Conservation (phyloP, 1,284 basidiomycete genomes). For the Gymnopus androsaceus region DNA sequence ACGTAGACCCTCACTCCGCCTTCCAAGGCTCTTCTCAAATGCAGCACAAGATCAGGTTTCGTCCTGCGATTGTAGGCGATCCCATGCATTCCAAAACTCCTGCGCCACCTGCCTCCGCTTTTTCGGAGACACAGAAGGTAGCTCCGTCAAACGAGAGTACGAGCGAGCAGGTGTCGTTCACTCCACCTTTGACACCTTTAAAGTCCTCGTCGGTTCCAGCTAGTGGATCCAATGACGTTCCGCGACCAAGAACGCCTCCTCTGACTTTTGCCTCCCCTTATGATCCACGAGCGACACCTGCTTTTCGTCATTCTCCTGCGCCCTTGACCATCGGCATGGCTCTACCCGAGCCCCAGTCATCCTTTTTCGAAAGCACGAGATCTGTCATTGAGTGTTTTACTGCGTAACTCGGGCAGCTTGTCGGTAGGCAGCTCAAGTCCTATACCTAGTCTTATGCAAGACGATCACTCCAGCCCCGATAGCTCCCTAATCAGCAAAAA, state of each 20-base stretch:
- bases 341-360: conserved; percentile 71
- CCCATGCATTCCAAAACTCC: neutral
- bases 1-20: conserved; percentile 39
- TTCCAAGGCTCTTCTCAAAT: conserved; percentile 32
- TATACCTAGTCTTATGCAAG: conserved; percentile 2
- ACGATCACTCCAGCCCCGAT: conserved; percentile 6
- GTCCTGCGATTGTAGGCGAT: conserved; percentile 17
- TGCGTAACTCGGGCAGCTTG: conserved; percentile 28
- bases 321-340: conserved; percentile 75
- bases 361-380: conserved; percentile 63
- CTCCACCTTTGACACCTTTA: conserved; percentile 42
- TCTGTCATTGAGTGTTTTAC: conserved; percentile 57
- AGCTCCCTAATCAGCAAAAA: conserved; percentile 11
- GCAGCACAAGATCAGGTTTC: conserved; percentile 40
- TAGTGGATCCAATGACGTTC: conserved; percentile 24
- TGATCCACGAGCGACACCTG: conserved; percentile 67
- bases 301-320: conserved; percentile 73
- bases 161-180: conserved; percentile 22
- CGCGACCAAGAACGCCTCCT: conserved; percentile 29
- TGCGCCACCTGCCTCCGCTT: neutral
- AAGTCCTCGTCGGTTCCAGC: conserved; percentile 33
- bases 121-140: too few relatives aligned
- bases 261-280: conserved; percentile 67
- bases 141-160: neutral
- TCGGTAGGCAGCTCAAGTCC: conserved; percentile 10